Evolutionary conservation across 2,329 filamentous ascomycete genomes (phyloP).

Genomic region (Exophiala calicioides): DNA sequence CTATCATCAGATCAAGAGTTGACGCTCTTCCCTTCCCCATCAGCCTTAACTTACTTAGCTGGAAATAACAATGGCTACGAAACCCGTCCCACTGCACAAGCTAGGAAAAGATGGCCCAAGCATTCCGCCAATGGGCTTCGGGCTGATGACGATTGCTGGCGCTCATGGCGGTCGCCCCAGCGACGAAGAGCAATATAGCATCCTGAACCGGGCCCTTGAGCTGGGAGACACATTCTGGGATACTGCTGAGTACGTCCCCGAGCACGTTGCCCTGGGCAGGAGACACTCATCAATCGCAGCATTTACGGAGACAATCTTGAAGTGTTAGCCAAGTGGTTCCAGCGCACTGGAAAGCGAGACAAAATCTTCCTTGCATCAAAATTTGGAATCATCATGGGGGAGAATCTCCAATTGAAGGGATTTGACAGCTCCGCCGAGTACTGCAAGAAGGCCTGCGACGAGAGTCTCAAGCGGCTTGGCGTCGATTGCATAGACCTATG

Average conservation of each 20-base stretch:
- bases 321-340: slow-evolving; percentile 38
- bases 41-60: no score
- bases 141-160: background rate
- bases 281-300: no score
- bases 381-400: slow-evolving; percentile 35
- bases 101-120: no score
- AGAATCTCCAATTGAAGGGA: slow-evolving; percentile 20
- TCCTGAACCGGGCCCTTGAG: slow-evolving; percentile 50
- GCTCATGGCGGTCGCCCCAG: slow-evolving; percentile 4
- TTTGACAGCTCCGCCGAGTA: slow-evolving; percentile 42
- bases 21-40: no score
- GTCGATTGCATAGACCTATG: slow-evolving; percentile 43
- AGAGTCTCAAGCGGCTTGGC: slow-evolving; percentile 40
- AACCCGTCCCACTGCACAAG: no score
- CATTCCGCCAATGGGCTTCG: background rate
- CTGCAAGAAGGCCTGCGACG: slow-evolving; percentile 38
- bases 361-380: slow-evolving; percentile 47
- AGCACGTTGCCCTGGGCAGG: background rate
- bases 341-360: slow-evolving; percentile 39
- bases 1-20: no score
- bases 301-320: slow-evolving; percentile 19
- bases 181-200: slow-evolving; percentile 47
- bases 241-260: slow-evolving; percentile 33
- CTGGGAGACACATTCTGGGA: slow-evolving; percentile 50
- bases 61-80: no score